Base-by-base conservation (phyloP, 768 basidiomycete species). In the Kondoa malvinella region DNA sequence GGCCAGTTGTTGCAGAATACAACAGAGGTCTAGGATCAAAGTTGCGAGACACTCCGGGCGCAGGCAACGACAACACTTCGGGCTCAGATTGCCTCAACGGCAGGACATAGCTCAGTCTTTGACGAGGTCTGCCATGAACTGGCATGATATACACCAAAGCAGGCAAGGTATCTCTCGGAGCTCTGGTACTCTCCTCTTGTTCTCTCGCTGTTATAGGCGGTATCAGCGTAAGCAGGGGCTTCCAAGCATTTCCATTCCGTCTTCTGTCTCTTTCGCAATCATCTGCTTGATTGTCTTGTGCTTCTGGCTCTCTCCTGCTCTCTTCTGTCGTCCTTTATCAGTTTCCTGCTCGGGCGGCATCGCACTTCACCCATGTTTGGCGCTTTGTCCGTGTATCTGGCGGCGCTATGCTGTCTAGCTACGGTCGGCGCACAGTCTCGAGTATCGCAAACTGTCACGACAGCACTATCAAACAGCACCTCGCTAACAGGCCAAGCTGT, bases 21-120 rank as follows among this genome's bases (percentile, higher is more conserved):
- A 63, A 33, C 27, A 63, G 32, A 16, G 61, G 61, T 8, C 61
- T 27, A 32, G 61, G 61, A 33, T 63, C 61, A 34, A 63, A 63
- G 32, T 63, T 27, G 17, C 61, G 16, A 32, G 61, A 29, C 17
- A 26, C 16, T 27, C 33, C n/a, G 26, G 30, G 30, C 3, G 61
- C 29, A 27, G 61, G 32, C 61, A 63, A 32, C 25, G 57, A 21
- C 57, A 63, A n/a, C 27, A 17, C 3, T 27, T 27, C 26, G 27
- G 33, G 61, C 32, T 63, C 17, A 3, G 15, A 27, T 16, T 63
- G 29, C 12, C 17, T 17, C 3, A 16, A 12, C 12, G 61, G 61
- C 32, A 63, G 3, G 14, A 30, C 14, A 33, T 63, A 63, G 61
- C 3, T 29, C 26, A 63, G n/a, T 29, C 61, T 27, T 29, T 63